Evolutionary conservation across 169 alveolate species (phyloP).

Genomic region (Plasmodium knowlesi): DNA sequence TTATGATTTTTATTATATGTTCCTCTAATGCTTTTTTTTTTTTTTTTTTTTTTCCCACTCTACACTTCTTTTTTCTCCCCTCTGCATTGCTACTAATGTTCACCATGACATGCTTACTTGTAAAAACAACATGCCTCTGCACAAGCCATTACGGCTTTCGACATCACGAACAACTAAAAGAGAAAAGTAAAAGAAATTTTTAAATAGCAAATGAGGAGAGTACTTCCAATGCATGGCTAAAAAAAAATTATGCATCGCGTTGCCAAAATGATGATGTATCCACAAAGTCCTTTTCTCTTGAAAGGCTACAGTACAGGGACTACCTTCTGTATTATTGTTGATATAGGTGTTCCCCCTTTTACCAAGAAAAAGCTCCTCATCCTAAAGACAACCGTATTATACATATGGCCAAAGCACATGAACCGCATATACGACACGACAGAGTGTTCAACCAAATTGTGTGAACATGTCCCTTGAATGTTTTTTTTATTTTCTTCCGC

Average conservation of each 20-base stretch:
- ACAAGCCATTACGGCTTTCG: neutral
- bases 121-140: neutral
- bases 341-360: neutral
- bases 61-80: neutral
- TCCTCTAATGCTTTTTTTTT: neutral
- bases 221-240: neutral
- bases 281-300: neutral
- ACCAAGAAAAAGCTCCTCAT: neutral
- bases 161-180: neutral
- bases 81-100: neutral
- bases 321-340: neutral
- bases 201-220: neutral
- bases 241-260: neutral
- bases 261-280: neutral
- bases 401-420: neutral
- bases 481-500: neutral
- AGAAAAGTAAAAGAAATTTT: conserved; percentile 3
- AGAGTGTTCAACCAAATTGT: neutral
- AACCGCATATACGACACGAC: neutral
- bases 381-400: neutral
- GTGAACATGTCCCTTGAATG: neutral
- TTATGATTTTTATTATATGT: neutral
- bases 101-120: neutral
- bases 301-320: neutral
- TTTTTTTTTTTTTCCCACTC: neutral